phyloP scores from a whole-genome alignment of 768 basidiomycete species.

The Mycena haematopus region DNA sequence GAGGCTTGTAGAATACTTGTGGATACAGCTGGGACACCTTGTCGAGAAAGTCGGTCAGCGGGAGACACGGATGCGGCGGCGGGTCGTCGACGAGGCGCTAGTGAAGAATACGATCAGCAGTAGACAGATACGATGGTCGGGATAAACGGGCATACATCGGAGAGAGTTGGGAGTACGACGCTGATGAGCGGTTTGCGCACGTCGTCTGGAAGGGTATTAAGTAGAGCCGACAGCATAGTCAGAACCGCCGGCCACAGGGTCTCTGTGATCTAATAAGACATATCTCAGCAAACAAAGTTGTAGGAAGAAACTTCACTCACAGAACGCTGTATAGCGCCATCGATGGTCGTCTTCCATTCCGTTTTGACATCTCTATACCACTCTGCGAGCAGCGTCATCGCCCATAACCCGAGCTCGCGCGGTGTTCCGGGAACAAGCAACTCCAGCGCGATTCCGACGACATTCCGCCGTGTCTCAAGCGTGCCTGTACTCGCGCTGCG shows the following conservation, averaged over 20 bases:
- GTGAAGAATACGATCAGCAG: background rate
- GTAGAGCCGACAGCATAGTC: constrained; percentile 48
- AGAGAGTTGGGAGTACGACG: constrained; percentile 51
- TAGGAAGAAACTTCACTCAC: constrained; percentile 40
- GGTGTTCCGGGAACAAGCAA: constrained; percentile 39
- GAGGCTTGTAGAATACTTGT: constrained; percentile 71
- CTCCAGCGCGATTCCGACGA: constrained; percentile 53
- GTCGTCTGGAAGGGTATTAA: constrained; percentile 54
- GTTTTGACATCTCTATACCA: constrained; percentile 47
- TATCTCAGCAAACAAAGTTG: background rate
- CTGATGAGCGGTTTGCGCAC: constrained; percentile 48
- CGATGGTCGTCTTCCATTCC: constrained; percentile 51
- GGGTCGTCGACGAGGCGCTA: constrained; percentile 64
- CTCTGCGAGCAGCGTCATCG: constrained; percentile 36
- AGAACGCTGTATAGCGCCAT: constrained; percentile 46
- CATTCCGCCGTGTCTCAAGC: constrained; percentile 44
- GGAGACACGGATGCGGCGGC: constrained; percentile 52
- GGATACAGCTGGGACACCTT: constrained; percentile 59
- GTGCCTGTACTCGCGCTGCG: constrained; percentile 30
- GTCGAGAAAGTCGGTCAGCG: constrained; percentile 58
- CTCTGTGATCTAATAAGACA: constrained; percentile 41
- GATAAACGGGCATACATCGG: constrained; percentile 49
- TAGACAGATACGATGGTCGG: constrained; percentile 1
- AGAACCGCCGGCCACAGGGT: constrained; percentile 52
- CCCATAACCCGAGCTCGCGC: constrained; percentile 39